Base-by-base conservation (phyloP, 2,329 filamentous ascomycete species). In the Fusarium subglutinans region DNA sequence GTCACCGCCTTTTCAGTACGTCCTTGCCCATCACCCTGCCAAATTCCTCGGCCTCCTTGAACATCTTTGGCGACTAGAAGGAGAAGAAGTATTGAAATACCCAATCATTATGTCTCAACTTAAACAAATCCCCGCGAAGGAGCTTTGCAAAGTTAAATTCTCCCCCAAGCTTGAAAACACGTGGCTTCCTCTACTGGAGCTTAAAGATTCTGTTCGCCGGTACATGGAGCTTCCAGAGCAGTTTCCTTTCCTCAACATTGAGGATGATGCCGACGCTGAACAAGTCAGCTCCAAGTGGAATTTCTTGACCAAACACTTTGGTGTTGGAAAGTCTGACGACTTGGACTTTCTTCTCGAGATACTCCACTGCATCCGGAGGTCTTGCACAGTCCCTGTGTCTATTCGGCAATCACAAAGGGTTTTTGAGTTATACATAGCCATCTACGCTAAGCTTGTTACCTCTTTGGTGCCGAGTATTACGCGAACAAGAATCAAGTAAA, bases 341-440 rank as follows among this genome's bases (percentile, higher is more conserved):
- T 2, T 76, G 6, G 62, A 73, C 0, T 74, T 75, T n/a, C 37
- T 75, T 2, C 59, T 76, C 1, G 38, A 69, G 2, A 75, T 76
- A 7, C 62, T 76, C 3, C 8, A 20, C 3, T 66, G 17, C 2
- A 67, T 73, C 20, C 1, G 44, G 15, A 8, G 37, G 17, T 65
- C 37, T 1, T 61, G 41, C 35, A 24, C 24, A 24, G 24, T 24
- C 24, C 28, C 65, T 6, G 40, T 61, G 2, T 41, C 62, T 4
- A 11, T 35, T 9, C 15, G n/a, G 33, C 73, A 74, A 43, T 48
- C 38, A 0, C 50, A 65, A 0, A 69, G 24, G 18, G 66, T 73
- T 0, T 69, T 75, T 2, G 48, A 62, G 11, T 12, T 75, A n/a
- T 75, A 76, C 26, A 5, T 69, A 15, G 73, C 69, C 6, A 63